Evolutionary conservation across 2,329 filamentous ascomycete species (phyloP).

Genomic region (Fusarium cicatricum): DNA sequence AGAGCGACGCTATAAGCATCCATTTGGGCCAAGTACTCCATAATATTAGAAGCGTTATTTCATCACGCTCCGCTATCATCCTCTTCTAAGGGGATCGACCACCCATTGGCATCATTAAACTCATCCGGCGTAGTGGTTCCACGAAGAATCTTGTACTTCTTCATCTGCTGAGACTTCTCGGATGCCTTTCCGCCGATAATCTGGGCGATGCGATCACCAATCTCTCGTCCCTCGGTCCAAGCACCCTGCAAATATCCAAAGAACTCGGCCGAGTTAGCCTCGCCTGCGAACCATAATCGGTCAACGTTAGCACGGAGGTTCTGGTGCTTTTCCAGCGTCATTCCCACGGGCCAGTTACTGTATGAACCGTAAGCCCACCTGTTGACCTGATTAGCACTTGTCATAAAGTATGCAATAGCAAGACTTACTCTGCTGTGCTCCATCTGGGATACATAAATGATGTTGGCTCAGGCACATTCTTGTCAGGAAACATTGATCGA

Average conservation of each 20-base stretch:
- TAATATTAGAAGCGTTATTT: too few species aligned
- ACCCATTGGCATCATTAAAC: constrained; percentile 26
- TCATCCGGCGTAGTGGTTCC: constrained; percentile 30
- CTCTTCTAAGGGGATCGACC: constrained; percentile 16
- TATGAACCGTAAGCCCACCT: constrained; percentile 66
- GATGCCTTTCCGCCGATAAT: constrained; percentile 21
- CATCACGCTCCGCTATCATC: not conserved
- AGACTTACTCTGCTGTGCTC: constrained; percentile 37
- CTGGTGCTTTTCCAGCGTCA: constrained; percentile 71
- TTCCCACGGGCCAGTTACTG: constrained; percentile 72
- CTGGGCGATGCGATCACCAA: constrained; percentile 53
- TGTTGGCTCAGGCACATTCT: constrained; percentile 64
- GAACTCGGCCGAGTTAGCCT: constrained; percentile 68
- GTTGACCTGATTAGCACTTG: constrained; percentile 3
- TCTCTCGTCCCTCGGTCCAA: constrained; percentile 63
- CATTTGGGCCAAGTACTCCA: constrained; percentile 11
- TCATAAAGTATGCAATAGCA: not conserved
- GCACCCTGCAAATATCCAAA: constrained; percentile 73
- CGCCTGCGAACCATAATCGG: constrained; percentile 70
- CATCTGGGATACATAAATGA: constrained; percentile 64
- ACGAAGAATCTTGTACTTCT: constrained; percentile 19
- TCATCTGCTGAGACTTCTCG: constrained; percentile 21
- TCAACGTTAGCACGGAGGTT: constrained; percentile 72
- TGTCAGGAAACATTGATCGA: constrained; percentile 67
- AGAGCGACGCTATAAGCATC: too few species aligned